A percentile compares a stretch with the other conserved stretches of the same genome.
phyloP scores from a whole-genome alignment of 768 basidiomycete genomes.

The Paxillus ammoniavirescens region DNA sequence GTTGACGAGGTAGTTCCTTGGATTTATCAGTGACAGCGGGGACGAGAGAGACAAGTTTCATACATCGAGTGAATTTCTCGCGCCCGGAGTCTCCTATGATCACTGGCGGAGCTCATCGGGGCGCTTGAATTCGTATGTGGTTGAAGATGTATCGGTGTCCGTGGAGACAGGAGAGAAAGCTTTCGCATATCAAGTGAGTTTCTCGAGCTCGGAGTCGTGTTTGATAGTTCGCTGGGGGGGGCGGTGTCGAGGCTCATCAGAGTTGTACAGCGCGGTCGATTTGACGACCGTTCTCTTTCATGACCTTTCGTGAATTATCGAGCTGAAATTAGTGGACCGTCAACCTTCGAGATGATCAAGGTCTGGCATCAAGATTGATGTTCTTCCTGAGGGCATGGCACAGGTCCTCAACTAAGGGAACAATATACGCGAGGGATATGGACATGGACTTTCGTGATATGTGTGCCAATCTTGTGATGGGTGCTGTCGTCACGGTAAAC shows the following conservation, averaged over 20 bases:
- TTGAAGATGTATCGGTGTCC: no score
- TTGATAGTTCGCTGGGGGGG: no score
- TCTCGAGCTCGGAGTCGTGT: no score
- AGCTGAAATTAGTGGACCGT: conserved; percentile 10
- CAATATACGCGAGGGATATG: not conserved
- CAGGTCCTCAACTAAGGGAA: not conserved
- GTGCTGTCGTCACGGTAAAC: conserved; percentile 46
- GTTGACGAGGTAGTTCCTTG: conserved; percentile 35
- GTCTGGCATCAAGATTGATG: conserved; percentile 71
- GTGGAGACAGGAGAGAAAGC: no score
- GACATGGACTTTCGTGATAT: conserved; percentile 88
- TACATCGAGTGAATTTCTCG: conserved; percentile 86
- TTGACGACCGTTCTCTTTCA: conserved; percentile 73
- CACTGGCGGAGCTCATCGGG: conserved; percentile 57
- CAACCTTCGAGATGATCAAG: conserved; percentile 6
- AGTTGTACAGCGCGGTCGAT: conserved; percentile 79
- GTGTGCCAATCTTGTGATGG: conserved; percentile 93
- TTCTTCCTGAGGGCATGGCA: conserved; percentile 65
- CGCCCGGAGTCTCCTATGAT: conserved; percentile 75
- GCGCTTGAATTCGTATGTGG: no score
- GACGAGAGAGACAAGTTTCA: conserved; percentile 13
- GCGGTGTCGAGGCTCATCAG: conserved; percentile 73
- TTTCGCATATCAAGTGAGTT: no score
- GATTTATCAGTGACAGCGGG: not conserved
- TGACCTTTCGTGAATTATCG: conserved; percentile 45